phyloP scores from a whole-genome alignment of 2,329 filamentous ascomycete genomes.

The Alternaria sp. region DNA sequence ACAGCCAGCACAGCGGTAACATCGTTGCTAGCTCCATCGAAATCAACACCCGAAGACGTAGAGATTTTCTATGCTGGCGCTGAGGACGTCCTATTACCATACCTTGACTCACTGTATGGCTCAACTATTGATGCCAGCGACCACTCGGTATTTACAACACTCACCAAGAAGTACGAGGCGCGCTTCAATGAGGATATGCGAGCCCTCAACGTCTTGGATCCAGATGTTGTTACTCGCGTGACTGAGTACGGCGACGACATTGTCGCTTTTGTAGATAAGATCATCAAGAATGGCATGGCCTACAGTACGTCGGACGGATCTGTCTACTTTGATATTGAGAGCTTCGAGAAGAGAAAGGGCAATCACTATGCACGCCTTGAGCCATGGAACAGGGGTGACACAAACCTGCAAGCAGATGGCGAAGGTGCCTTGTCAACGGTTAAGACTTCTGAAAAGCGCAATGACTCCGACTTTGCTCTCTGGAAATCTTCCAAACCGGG shows the following conservation, averaged over 20 bases:
- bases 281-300: constrained; percentile 85
- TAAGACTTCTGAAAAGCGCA: constrained; percentile 72
- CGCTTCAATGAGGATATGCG: constrained; percentile 89
- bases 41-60: constrained; percentile 41
- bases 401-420: constrained; percentile 83
- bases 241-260: constrained; percentile 92
- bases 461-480: constrained; percentile 84
- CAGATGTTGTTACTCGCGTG: constrained; percentile 85
- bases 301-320: constrained; percentile 80
- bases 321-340: constrained; percentile 90
- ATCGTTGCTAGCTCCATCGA: constrained; percentile 54
- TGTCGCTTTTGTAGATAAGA: constrained; percentile 80
- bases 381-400: constrained; percentile 85
- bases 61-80: constrained; percentile 65
- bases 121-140: constrained; percentile 66
- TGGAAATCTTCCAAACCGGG: constrained; percentile 94
- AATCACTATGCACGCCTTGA: constrained; percentile 86
- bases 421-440: constrained; percentile 76
- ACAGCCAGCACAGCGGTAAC: constrained; percentile 64
- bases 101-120: constrained; percentile 73
- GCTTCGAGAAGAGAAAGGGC: constrained; percentile 79
- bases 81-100: constrained; percentile 78
- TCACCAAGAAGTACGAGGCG: constrained; percentile 86
- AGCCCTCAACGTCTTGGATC: constrained; percentile 81
- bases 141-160: constrained; percentile 81